Base-by-base conservation (phyloP, 768 basidiomycete genomes). In the Rhodocollybia butyracea region DNA sequence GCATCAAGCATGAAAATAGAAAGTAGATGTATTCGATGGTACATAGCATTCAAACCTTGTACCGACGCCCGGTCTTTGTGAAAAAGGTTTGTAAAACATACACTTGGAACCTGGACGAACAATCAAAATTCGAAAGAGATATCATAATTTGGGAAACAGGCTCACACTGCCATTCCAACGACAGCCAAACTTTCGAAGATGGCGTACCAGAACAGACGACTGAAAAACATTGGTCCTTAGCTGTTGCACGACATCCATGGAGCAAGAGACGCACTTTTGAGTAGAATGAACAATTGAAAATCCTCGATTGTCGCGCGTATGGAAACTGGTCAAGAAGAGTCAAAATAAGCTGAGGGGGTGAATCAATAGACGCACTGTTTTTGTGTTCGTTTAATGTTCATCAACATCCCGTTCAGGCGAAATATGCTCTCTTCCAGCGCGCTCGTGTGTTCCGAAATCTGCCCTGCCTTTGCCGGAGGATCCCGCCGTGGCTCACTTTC, bases 61-160 rank as follows among this genome's bases (percentile, higher is more conserved):
- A 94, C 65, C 85, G 79, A 69, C 91, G 82, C 32, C 91, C 92
- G 7, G 93, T 94, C 69, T 88, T 84, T n/a, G 91, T 94, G 74
- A 98, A 98, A 85, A 96, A 98, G 19, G 92, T 95, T 71, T 95
- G 93, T 22, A 98, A 81, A 42, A 95, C 76, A 67, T 94, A 96
- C 12, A 96, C 90, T 73, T 98, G 94, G 56, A 89, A 70, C 4
- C 94, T 95, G 45, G 24, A 38, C 11, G 8, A 31, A 21, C 60
- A 15, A 36, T 6, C 17, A 15, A 10, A 26, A 17, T n/a, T 46
- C 55, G 34, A 48, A 27, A 8, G 19, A 26, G 13, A 13, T 15
- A 38, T 10, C 22, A 5, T 4, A 78, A n/a, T n/a, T n/a, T n/a
- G n/a, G n/a, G n/a, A n/a, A n/a, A n/a, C n/a, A n/a, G n/a, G n/a